These are phyloP conservation scores for Poteriospumella lacustris DNA, from an alignment of 108 stramenopile genomes.

Conservation along the genomic window DNA sequence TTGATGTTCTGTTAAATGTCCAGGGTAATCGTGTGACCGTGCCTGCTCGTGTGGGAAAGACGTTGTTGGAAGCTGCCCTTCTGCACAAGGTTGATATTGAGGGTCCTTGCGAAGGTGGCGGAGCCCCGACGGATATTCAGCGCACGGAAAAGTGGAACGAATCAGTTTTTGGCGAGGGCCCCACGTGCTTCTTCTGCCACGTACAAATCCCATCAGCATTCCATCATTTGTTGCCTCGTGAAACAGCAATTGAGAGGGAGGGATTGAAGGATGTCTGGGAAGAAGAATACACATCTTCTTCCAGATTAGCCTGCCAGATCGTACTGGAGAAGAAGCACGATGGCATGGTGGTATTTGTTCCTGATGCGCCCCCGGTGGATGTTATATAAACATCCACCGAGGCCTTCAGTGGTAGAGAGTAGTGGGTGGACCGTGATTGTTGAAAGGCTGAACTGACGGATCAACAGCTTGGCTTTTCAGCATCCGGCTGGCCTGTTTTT, in stretches of 20 bases:
- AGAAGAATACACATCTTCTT: not conserved
- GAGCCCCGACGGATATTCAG: not conserved
- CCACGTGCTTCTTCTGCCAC: conserved; percentile 20
- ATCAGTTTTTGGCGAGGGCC: conserved; percentile 10
- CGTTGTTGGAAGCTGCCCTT: not conserved
- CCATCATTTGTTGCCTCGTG: not conserved
- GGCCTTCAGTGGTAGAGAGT: too few species aligned
- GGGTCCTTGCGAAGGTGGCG: conserved; percentile 15
- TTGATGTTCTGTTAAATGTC: not conserved
- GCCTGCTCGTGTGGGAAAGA: conserved; percentile 2
- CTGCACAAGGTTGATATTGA: conserved; percentile 17
- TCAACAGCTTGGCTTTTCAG: too few species aligned
- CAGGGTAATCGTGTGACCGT: conserved; percentile 26
- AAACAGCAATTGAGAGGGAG: not conserved
- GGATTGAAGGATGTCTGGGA: conserved; percentile 6
- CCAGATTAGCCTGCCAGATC: conserved; percentile 23
- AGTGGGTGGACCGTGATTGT: too few species aligned
- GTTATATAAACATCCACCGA: too few species aligned
- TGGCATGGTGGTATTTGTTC: conserved; percentile 27
- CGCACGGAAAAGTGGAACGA: conserved; percentile 1
- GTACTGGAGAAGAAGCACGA: conserved; percentile 14
- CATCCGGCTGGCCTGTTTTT: too few species aligned
- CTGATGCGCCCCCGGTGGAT: not conserved
- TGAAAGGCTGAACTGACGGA: too few species aligned
- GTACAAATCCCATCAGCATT: conserved; percentile 23